phyloP scores from a whole-genome alignment of 192 early-diverging fungal species.

The Coemansia asiatica region DNA sequence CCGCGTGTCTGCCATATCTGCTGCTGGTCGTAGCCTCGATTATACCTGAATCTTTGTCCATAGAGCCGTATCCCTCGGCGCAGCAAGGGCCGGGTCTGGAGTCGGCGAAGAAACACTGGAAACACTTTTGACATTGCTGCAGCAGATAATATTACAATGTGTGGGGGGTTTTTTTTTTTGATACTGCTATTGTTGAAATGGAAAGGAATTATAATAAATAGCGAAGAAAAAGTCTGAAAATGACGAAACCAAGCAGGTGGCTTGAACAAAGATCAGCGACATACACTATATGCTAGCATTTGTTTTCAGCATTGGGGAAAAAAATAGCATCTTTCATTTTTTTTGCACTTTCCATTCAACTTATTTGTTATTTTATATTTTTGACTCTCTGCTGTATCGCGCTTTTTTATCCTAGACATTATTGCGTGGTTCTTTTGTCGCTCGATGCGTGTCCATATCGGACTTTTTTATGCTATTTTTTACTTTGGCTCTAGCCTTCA shows the following conservation, averaged over 20 bases:
- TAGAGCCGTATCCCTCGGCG: neutral
- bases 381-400: no score
- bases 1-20: conserved; percentile 23
- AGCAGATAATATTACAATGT: no score
- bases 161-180: no score
- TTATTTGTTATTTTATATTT: neutral
- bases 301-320: neutral
- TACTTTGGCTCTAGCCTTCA: no score
- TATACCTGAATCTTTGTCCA: neutral
- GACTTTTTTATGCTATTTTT: no score
- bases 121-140: no score
- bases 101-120: neutral
- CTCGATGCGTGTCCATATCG: no score
- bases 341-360: neutral
- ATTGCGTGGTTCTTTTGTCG: neutral
- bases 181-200: no score
- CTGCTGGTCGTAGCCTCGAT: neutral
- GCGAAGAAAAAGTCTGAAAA: no score
- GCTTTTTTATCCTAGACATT: neutral
- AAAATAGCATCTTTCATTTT: neutral
- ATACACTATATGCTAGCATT: neutral
- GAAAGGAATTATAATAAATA: no score
- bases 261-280: neutral
- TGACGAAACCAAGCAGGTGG: neutral
- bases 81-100: neutral